A percentile compares a stretch with the other conserved stretches of the same genome.
Evolutionary conservation across 1,284 basidiomycete species (phyloP).

Genomic region (Irpex rosettiformis): DNA sequence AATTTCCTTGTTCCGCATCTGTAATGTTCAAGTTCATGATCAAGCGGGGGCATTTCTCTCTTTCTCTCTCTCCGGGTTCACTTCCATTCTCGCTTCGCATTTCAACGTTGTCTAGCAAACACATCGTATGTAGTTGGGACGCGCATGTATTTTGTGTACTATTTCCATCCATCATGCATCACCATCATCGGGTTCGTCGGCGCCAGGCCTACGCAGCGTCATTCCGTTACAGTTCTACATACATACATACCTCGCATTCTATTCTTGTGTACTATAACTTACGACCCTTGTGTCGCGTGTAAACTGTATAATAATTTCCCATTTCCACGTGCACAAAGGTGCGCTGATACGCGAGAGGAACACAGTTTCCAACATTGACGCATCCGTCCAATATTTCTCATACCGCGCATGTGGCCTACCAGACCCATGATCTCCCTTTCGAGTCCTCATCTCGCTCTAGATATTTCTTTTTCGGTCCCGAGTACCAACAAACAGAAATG

Average conservation of each 20-base stretch:
- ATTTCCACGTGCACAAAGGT: not conserved
- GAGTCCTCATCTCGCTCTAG: not conserved
- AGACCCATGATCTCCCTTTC: not conserved
- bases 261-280: not conserved
- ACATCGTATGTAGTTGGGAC: not conserved
- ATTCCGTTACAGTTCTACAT: not conserved
- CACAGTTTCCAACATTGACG: no score
- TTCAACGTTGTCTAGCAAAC: not conserved
- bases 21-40: not conserved
- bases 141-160: not conserved
- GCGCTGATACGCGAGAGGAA: no score
- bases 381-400: not conserved
- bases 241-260: not conserved
- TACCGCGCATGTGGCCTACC: not conserved
- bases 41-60: no score
- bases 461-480: not conserved
- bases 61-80: no score
- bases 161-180: not conserved
- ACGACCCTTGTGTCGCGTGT: not conserved
- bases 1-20: not conserved
- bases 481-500: not conserved
- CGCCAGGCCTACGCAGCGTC: not conserved
- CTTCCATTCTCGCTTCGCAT: not conserved
- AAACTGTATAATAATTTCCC: not conserved
- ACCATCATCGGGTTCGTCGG: not conserved